phyloP scores from a whole-genome alignment of 2,329 filamentous ascomycete species.

The Dactylonectria macrodidyma region DNA sequence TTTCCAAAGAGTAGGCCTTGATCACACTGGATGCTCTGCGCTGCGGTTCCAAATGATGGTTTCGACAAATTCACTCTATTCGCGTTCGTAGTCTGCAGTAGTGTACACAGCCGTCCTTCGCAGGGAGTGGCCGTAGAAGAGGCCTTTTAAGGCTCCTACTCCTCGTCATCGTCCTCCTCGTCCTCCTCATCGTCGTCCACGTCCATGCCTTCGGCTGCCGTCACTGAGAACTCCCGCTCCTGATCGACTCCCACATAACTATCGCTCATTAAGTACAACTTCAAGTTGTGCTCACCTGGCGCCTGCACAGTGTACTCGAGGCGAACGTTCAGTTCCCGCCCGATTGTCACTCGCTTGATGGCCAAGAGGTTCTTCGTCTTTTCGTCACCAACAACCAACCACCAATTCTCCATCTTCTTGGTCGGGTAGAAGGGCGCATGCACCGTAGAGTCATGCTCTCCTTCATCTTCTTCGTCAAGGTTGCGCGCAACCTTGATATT shows the following conservation, averaged over 20 bases:
- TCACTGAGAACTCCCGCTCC: conserved; percentile 89
- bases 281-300: conserved; percentile 88
- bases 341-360: conserved; percentile 95
- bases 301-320: conserved; percentile 91
- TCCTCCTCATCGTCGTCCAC: conserved; percentile 91
- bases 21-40: conserved; percentile 35
- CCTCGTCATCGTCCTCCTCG: conserved; percentile 70
- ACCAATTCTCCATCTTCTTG: conserved; percentile 98
- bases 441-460: conserved; percentile 83
- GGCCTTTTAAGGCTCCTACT: conserved; percentile 36
- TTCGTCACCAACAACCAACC: conserved; percentile 96
- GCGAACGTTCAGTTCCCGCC: conserved; percentile 80
- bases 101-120: conserved; percentile 49
- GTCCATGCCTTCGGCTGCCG: conserved; percentile 93
- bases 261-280: conserved; percentile 96
- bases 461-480: conserved; percentile 75
- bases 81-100: conserved; percentile 51
- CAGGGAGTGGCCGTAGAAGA: conserved; percentile 37
- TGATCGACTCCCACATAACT: conserved; percentile 98
- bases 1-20: conserved; percentile 44
- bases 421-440: conserved; percentile 95
- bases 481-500: conserved; percentile 89
- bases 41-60: conserved; percentile 36
- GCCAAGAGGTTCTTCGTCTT: conserved; percentile 88
- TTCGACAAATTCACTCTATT: conserved; percentile 47